Percentiles rank a stretch among this genome's conserved stretches.
Evolutionary conservation across 352 stramenopile genomes (phyloP).

Genomic region (Pythium guiyangense): DNA sequence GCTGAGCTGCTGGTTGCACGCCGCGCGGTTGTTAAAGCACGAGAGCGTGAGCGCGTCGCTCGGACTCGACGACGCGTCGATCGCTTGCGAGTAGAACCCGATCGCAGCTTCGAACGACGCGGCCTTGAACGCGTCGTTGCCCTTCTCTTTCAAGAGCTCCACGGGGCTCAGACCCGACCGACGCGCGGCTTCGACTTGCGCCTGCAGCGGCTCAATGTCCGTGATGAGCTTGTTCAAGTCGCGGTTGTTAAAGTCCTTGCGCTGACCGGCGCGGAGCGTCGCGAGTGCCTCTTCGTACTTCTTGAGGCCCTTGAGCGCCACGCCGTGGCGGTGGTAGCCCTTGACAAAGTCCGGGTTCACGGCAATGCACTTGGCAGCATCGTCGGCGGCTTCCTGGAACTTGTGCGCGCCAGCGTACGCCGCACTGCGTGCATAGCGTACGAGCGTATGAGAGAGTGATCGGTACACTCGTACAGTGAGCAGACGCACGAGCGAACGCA

Average conservation of each 20-base stretch:
- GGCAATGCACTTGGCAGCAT: slow-evolving; percentile 87
- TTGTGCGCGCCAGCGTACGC: slow-evolving; percentile 60
- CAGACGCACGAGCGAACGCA: slow-evolving; percentile 10
- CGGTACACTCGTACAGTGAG: background rate
- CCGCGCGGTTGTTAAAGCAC: slow-evolving; percentile 93
- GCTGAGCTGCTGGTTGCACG: slow-evolving; percentile 96
- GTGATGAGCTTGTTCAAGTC: slow-evolving; percentile 78
- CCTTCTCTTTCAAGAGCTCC: slow-evolving; percentile 92
- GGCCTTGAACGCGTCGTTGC: slow-evolving; percentile 93
- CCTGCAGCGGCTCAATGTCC: slow-evolving; percentile 79
- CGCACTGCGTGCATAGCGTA: slow-evolving; percentile 28
- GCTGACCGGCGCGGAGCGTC: slow-evolving; percentile 67
- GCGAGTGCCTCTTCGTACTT: slow-evolving; percentile 77
- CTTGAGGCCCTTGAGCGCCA: slow-evolving; percentile 87
- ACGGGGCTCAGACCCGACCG: slow-evolving; percentile 69
- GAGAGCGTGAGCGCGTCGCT: slow-evolving; percentile 85
- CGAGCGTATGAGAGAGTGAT: background rate
- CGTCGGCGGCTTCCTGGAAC: slow-evolving; percentile 81
- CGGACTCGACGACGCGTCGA: slow-evolving; percentile 78
- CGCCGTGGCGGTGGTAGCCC: slow-evolving; percentile 92
- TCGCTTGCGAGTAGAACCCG: slow-evolving; percentile 90
- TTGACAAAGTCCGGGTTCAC: slow-evolving; percentile 95
- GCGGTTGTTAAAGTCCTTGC: slow-evolving; percentile 82
- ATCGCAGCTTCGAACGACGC: slow-evolving; percentile 90
- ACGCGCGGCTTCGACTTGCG: slow-evolving; percentile 51